Base-by-base conservation (phyloP, 1,284 basidiomycete species). In the Apiotrichum gracile region DNA sequence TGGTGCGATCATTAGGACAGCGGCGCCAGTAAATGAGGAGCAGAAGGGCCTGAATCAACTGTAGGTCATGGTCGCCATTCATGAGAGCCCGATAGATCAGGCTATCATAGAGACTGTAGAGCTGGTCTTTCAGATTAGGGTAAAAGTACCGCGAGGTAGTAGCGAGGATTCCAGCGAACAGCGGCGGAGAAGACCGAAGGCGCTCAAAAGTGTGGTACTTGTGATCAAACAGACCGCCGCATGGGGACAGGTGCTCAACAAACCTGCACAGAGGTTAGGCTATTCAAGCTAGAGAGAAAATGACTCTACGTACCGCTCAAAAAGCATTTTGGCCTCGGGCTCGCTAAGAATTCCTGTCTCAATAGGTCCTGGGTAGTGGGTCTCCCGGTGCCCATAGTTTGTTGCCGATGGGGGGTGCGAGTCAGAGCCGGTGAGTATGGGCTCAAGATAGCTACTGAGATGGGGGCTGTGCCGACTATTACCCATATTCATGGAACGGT, bases 141-240 rank as follows among this genome's bases (percentile, higher is more conserved):
- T 51, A 54, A 14, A 54, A 52, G 34, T 61, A 64, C 10, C 60
- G 58, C 14, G 58, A 24, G 12, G 63, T 46, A 0, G 61, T 64
- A 8, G 52, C 57, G 10, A 68, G 49, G 31, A 67, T 58, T 1
- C 62, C 61, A 3, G 62, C 58, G 48, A 65, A 60, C 6, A 68
- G 55, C 0, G 38, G 17, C 4, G 39, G 34, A 2, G 49, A 51
- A 4, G 13, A 3, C 8, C 42, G 39, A 2, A 59, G 35, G 8
- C 54, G 51, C n/a, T 53, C 54, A 19, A 51, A 52, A 2, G 57
- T 59, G 41, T 59, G 57, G 21, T 51, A 55, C 21, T 39, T 27
- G 7, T 40, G 37, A 22, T 59, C 57, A 24, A 59, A 59, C 5
- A 59, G 33, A 2, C 24, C 47, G 9, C 45, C 42, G 19, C 22